Evolutionary conservation across 805 yeast species (phyloP).

Genomic region (Saccharomycopsis guyanensis): DNA sequence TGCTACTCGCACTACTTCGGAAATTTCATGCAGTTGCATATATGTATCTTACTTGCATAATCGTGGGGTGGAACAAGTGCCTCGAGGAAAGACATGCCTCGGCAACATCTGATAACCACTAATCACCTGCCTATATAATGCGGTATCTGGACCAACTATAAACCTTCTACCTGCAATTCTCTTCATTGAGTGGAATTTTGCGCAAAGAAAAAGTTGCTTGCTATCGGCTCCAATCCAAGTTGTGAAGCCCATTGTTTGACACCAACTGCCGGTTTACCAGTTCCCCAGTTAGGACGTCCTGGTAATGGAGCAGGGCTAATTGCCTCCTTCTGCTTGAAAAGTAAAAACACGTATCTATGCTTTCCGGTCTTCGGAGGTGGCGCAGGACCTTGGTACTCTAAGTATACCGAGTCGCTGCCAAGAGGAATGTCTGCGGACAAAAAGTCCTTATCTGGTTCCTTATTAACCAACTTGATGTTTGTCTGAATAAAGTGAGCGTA

Average conservation of each 20-base stretch:
- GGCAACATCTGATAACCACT: too few relatives aligned
- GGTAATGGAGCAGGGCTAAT: constrained; percentile 23
- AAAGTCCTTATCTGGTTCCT: constrained; percentile 22
- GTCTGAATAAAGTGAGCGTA: constrained; percentile 67
- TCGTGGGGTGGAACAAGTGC: too few relatives aligned
- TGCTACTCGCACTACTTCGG: too few relatives aligned
- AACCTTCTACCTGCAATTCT: too few relatives aligned
- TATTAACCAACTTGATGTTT: constrained; percentile 38
- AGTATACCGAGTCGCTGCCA: constrained; percentile 30
- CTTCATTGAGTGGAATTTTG: too few relatives aligned
- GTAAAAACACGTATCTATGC: constrained; percentile 76
- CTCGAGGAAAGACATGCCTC: too few relatives aligned
- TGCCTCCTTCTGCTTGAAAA: constrained; percentile 51
- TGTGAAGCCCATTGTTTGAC: constrained; percentile 65
- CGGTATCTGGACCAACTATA: too few relatives aligned
- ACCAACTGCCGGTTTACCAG: constrained; percentile 74
- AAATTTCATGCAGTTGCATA: too few relatives aligned
- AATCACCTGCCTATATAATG: too few relatives aligned
- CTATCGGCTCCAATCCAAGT: constrained; percentile 57
- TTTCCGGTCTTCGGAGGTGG: constrained; percentile 85
- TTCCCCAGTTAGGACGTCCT: constrained; percentile 73
- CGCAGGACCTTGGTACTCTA: constrained; percentile 73
- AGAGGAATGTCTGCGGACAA: constrained; percentile 32
- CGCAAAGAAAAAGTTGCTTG: constrained; percentile 81
- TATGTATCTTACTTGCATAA: too few relatives aligned